Percentiles rank a stretch among this genome's conserved stretches.
Evolutionary conservation across 257 asterid genomes (phyloP).

Genomic region (Capsicum pubescens): DNA sequence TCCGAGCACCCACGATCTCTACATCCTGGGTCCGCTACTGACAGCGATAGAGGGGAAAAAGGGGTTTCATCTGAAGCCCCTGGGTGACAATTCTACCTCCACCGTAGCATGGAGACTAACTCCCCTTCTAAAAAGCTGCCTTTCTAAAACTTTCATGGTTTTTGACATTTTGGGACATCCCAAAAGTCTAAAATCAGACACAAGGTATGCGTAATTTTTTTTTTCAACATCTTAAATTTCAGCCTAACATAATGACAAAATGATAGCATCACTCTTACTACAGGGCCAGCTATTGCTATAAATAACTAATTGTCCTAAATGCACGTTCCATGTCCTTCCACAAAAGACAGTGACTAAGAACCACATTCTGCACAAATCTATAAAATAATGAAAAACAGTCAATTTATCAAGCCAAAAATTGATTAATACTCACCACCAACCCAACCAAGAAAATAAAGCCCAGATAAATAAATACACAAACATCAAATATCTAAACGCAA

Average conservation of each 20-base stretch:
- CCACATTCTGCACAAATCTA: neutral
- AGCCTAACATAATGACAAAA: neutral
- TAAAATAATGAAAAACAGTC: neutral
- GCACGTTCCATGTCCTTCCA: neutral
- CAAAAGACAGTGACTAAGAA: neutral
- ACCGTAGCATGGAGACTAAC: neutral
- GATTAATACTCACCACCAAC: neutral
- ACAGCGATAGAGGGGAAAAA: no score
- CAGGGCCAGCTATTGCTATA: neutral
- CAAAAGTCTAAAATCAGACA: neutral
- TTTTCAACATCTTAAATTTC: conserved; percentile 2
- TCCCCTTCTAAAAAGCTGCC: neutral
- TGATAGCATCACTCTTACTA: neutral
- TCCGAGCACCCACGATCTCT: no score
- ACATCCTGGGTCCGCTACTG: no score
- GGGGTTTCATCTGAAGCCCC: neutral
- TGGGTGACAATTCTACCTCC: neutral
- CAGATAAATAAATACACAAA: neutral
- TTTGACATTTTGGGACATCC: neutral
- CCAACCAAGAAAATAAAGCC: neutral
- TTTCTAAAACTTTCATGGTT: neutral
- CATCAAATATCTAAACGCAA: neutral
- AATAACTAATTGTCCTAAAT: neutral
- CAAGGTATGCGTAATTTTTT: neutral
- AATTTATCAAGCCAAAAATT: neutral